A percentile compares a stretch with the other conserved stretches of the same genome.
phyloP scores from a whole-genome alignment of 805 yeast species.

The Metschnikowia aberdeeniae region DNA sequence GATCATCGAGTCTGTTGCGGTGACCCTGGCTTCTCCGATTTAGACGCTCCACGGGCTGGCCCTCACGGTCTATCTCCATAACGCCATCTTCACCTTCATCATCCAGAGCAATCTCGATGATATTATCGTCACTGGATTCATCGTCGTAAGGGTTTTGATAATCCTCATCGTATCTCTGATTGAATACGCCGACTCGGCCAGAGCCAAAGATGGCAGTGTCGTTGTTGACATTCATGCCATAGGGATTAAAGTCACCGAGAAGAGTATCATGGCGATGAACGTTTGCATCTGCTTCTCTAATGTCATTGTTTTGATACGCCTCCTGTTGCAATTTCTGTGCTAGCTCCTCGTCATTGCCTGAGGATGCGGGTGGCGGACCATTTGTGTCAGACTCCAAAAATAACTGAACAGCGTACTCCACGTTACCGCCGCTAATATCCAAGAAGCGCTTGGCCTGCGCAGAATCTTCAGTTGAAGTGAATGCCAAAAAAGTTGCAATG shows the following conservation, averaged over 20 bases:
- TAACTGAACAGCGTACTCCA: constrained; percentile 81
- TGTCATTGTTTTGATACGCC: constrained; percentile 42
- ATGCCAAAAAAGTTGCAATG: constrained; percentile 73
- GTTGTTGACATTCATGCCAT: constrained; percentile 12
- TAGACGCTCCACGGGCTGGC: constrained; percentile 18
- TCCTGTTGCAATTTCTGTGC: constrained; percentile 65
- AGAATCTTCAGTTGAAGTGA: constrained; percentile 71
- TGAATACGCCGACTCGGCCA: constrained; percentile 52
- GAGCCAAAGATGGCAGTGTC: constrained; percentile 47
- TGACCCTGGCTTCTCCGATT: constrained; percentile 11
- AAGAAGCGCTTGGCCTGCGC: constrained; percentile 70
- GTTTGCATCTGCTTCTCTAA: constrained; percentile 65
- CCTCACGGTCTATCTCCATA: constrained; percentile 29
- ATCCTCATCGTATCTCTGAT: constrained; percentile 45
- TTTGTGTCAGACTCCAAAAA: constrained; percentile 54
- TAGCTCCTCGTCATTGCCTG: constrained; percentile 46
- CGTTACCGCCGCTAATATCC: constrained; percentile 69
- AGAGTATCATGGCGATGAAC: constrained; percentile 75
- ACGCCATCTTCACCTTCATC: constrained; percentile 35
- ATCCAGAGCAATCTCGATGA: constrained; percentile 26
- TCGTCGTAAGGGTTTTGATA: constrained; percentile 21
- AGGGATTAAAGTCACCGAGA: constrained; percentile 38
- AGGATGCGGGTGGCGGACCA: constrained; percentile 17
- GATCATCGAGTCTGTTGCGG: constrained; percentile 24
- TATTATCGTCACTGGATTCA: constrained; percentile 25